These are phyloP conservation scores for Lumnitzera racemosa DNA, from an alignment of 345 rosid genomes.

Conservation along the genomic window DNA sequence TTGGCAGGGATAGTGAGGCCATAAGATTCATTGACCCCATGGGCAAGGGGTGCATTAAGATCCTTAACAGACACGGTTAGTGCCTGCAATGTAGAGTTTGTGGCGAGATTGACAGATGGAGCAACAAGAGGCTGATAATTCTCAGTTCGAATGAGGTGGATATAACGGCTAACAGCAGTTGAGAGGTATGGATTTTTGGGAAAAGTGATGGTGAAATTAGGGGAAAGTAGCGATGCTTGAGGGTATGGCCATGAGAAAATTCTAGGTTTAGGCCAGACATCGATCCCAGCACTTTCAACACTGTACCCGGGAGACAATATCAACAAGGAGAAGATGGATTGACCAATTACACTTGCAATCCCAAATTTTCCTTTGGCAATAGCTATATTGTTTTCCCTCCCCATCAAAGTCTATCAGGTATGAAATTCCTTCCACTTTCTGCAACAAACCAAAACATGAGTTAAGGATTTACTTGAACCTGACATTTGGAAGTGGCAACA, in stretches of 20 bases:
- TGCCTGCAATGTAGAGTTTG: slow-evolving; percentile 22
- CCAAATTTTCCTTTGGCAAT: neutral
- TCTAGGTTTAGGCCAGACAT: slow-evolving; percentile 77
- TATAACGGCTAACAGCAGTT: slow-evolving; percentile 45
- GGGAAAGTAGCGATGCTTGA: slow-evolving; percentile 34
- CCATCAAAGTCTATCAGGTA: too few species aligned
- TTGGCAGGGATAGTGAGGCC: slow-evolving; percentile 37
- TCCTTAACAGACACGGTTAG: slow-evolving; percentile 39
- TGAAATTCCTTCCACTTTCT: too few species aligned
- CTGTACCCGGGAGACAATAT: slow-evolving; percentile 1
- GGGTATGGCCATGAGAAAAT: slow-evolving; percentile 49
- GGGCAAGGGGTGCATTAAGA: slow-evolving; percentile 44
- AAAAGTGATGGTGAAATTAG: slow-evolving; percentile 37
- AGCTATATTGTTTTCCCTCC: too few species aligned
- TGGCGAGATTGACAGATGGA: slow-evolving; percentile 29
- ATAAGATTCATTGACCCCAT: slow-evolving; percentile 71
- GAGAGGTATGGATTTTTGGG: slow-evolving; percentile 46
- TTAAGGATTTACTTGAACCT: too few species aligned
- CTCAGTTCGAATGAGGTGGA: slow-evolving; percentile 34
- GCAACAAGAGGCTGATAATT: slow-evolving; percentile 34
- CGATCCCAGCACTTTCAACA: slow-evolving; percentile 13
- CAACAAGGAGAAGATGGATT: neutral
- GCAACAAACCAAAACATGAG: too few species aligned
- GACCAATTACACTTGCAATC: too few species aligned
- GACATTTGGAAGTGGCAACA: too few species aligned